Evolutionary conservation across 2,329 filamentous ascomycete genomes (phyloP).

Genomic region (Penicillium sclerotiorum): DNA sequence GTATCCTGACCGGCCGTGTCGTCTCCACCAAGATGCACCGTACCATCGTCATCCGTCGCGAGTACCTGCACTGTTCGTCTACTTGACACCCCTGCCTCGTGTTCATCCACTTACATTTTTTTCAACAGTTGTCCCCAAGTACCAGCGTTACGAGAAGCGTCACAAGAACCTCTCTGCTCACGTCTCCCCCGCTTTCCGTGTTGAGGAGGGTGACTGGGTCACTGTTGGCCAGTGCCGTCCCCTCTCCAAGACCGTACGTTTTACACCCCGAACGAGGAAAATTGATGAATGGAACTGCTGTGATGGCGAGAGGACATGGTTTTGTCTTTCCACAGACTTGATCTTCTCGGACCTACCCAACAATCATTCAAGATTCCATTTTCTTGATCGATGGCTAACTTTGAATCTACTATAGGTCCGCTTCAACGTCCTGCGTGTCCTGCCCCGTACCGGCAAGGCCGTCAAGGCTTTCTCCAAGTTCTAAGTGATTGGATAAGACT

Average conservation of each 20-base stretch:
- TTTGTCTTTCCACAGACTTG: not conserved
- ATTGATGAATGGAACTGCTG: not conserved
- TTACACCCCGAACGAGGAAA: conserved; percentile 1
- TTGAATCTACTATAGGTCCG: conserved; percentile 66
- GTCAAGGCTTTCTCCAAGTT: conserved; percentile 99
- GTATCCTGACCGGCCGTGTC: conserved; percentile 99
- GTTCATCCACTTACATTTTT: too few relatives aligned
- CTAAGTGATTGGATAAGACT: conserved; percentile 59
- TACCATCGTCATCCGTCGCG: conserved; percentile 97
- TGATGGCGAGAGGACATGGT: not conserved
- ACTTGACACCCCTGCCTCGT: too few relatives aligned
- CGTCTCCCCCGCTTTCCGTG: conserved; percentile 99
- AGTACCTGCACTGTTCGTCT: conserved; percentile 99
- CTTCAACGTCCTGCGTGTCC: conserved; percentile 99
- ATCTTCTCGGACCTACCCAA: not conserved
- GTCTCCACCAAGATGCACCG: conserved; percentile 99
- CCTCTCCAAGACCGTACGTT: conserved; percentile 97
- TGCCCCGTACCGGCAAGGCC: conserved; percentile 93
- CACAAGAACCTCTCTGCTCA: conserved; percentile 99
- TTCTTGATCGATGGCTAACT: conserved; percentile 20
- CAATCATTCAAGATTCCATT: not conserved
- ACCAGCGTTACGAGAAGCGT: conserved; percentile 99
- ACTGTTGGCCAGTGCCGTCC: conserved; percentile 99
- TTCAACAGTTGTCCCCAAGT: conserved; percentile 99
- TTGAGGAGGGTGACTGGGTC: conserved; percentile 98